Evolutionary conservation across 371 early-diverging fungal species (phyloP).

Genomic region (Mortierella sp.): DNA sequence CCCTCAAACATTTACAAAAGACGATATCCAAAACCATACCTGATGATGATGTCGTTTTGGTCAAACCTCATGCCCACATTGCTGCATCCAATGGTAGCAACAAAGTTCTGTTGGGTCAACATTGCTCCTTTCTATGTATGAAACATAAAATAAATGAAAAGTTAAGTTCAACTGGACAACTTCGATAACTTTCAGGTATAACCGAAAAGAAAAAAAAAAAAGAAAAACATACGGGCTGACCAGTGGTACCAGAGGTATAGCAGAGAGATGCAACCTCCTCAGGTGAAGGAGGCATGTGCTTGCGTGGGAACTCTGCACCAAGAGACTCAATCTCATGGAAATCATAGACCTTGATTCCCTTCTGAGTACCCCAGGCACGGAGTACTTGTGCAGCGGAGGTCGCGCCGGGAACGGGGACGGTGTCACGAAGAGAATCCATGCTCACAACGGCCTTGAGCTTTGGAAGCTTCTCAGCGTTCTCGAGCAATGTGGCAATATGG

Average conservation of each 20-base stretch:
- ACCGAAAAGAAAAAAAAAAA: neutral
- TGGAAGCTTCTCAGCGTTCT: slow-evolving; percentile 67
- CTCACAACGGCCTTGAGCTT: slow-evolving; percentile 80
- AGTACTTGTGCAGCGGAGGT: slow-evolving; percentile 63
- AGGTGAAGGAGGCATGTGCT: slow-evolving; percentile 54
- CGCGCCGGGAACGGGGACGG: slow-evolving; percentile 55
- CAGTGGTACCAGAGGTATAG: slow-evolving; percentile 96
- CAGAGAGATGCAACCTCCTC: slow-evolving; percentile 87
- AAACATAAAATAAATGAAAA: neutral
- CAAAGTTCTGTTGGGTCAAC: slow-evolving; percentile 69
- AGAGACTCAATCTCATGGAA: slow-evolving; percentile 73
- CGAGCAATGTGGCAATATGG: slow-evolving; percentile 73
- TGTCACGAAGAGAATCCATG: slow-evolving; percentile 78
- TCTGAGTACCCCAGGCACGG: slow-evolving; percentile 66
- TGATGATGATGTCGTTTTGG: slow-evolving; percentile 58
- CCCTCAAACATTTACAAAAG: neutral
- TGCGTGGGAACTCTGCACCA: slow-evolving; percentile 69
- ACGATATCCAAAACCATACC: slow-evolving; percentile 24
- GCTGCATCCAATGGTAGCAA: slow-evolving; percentile 59
- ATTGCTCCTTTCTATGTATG: slow-evolving; percentile 65
- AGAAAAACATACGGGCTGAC: slow-evolving; percentile 70
- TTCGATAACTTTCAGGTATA: neutral
- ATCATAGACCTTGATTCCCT: slow-evolving; percentile 65
- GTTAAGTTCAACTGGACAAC: neutral
- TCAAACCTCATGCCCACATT: slow-evolving; percentile 64